These are phyloP conservation scores for Chaetomiaceae sp. DNA, from an alignment of 2,329 filamentous ascomycete genomes.

Conservation along the genomic window DNA sequence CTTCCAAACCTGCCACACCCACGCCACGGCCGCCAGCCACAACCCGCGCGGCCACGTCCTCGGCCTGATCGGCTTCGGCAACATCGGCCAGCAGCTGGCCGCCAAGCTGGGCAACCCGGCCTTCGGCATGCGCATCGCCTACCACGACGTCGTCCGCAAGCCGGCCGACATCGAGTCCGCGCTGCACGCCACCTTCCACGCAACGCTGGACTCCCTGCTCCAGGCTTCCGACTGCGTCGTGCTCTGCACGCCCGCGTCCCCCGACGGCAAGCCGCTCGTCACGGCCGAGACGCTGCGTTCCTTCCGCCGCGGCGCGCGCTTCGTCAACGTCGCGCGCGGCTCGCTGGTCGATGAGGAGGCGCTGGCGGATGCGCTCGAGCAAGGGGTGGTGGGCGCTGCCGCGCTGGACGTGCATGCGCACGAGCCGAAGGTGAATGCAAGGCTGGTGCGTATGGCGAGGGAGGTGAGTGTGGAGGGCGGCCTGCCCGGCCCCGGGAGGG, in stretches of 20 bases:
- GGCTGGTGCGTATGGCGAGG: slow-evolving; percentile 36
- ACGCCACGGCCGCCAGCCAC: slow-evolving; percentile 52
- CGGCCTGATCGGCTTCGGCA: slow-evolving; percentile 64
- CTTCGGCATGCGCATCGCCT: slow-evolving; percentile 62
- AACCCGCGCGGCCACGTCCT: slow-evolving; percentile 57
- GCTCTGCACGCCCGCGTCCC: slow-evolving; percentile 50
- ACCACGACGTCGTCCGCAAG: slow-evolving; percentile 53
- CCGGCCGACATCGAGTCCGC: slow-evolving; percentile 35
- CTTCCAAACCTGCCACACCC: slow-evolving; percentile 55
- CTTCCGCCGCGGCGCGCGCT: slow-evolving; percentile 49
- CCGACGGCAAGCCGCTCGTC: slow-evolving; percentile 44
- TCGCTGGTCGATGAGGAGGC: slow-evolving; percentile 60
- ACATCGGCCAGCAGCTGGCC: slow-evolving; percentile 58
- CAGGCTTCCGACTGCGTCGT: slow-evolving; percentile 52
- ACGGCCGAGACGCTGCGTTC: slow-evolving; percentile 39
- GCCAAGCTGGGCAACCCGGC: slow-evolving; percentile 46
- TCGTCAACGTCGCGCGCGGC: slow-evolving; percentile 63
- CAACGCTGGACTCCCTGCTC: slow-evolving; percentile 46
- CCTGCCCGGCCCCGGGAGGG: slow-evolving; percentile 31
- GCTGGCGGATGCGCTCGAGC: slow-evolving; percentile 52
- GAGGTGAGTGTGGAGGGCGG: neutral
- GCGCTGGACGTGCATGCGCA: slow-evolving; percentile 59
- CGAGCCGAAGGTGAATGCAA: slow-evolving; percentile 50
- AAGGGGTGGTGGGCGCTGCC: slow-evolving; percentile 42
- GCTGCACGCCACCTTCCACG: slow-evolving; percentile 44